Evolutionary conservation across 192 early-diverging fungal genomes (phyloP), one percentile per base, ranked within the genome.

Genomic region (Coemansia sp.): DNA sequence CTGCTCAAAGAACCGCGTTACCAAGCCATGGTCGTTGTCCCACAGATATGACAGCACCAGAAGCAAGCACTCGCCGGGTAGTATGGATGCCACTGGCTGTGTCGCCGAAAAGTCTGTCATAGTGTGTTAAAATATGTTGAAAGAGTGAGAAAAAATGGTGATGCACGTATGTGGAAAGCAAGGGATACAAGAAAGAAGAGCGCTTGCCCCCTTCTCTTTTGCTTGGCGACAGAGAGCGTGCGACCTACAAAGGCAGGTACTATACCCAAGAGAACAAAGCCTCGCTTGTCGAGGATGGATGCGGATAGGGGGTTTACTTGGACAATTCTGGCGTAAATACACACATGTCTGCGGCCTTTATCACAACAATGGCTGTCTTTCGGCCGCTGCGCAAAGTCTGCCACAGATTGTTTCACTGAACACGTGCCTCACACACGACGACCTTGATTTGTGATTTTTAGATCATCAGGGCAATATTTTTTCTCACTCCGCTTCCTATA

Each of bases 21-120:
- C 36, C 12, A 60, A 12, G 3, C 28, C n/a, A 26, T 52, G 26
- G 9, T 60, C 50, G 36, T 69, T 53, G 38, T 68, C 58, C 78
- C 78, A 81, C 42, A 76, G 64, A 33, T 64, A 68, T 36, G 62
- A 66, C 18, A 81, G 66, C 3, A 81, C 62, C 9, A 36, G 21
- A 13, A 69, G 55, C 57, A 81, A 23, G 25, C 73, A 76, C 48
- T 72, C 73, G 39, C 65, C 50, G n/a, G 73, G 57, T n/a, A 81
- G 57, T 16, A 28, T 23, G 23, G 63, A 53, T 8, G 56, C 68
- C 3, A 37, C 25, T 34, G 62, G 18, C 21, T 14, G 23, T 1
- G 39, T 45, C 52, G 50, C 33, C 20, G 34, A 39, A n/a, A 62
- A 33, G 20, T 37, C 21, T 59, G 45, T 52, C 9, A 36, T 28